A percentile compares a stretch with the other conserved stretches of the same genome.
These are phyloP conservation scores for Amyloporia xantha DNA, from an alignment of 768 basidiomycete species.

Conservation along the genomic window DNA sequence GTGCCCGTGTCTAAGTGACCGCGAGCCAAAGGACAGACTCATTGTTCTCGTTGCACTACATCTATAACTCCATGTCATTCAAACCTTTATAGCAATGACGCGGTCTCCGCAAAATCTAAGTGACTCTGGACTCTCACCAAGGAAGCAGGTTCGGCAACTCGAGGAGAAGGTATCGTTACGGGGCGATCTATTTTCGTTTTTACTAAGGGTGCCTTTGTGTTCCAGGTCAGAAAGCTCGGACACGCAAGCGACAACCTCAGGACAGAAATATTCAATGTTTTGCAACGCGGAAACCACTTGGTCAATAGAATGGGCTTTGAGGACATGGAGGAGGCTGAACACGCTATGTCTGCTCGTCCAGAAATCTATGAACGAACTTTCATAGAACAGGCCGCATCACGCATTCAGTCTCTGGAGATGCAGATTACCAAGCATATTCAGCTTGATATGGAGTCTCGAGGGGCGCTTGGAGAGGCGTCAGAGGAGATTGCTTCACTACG, in stretches of 20 bases:
- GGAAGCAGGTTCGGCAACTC: conserved; percentile 8
- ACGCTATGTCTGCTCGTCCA: conserved; percentile 11
- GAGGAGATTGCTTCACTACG: conserved; percentile 7
- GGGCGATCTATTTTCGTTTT: not conserved
- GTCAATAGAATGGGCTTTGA: conserved; percentile 39
- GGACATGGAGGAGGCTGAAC: conserved; percentile 37
- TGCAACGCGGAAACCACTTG: conserved; percentile 31
- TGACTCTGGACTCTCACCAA: not conserved
- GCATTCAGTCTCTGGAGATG: conserved; percentile 9
- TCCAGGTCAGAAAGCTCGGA: conserved; percentile 25
- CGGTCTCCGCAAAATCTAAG: not conserved
- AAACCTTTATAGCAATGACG: not conserved
- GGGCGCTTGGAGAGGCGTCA: conserved; percentile 10
- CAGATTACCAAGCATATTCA: conserved; percentile 10
- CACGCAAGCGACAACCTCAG: conserved; percentile 29
- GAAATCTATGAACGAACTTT: conserved; percentile 7
- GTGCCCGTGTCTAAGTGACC: too few relatives aligned
- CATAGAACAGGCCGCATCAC: conserved; percentile 9
- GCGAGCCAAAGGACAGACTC: too few relatives aligned
- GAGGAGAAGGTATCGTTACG: conserved; percentile 12
- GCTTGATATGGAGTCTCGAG: conserved; percentile 8
- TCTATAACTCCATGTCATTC: too few relatives aligned
- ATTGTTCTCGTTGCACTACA: too few relatives aligned
- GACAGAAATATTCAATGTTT: conserved; percentile 33
- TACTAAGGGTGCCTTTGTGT: not conserved